Conservation (phyloP, 225 moss, liverwort and hornwort genomes). For the Polytrichum commune region DNA sequence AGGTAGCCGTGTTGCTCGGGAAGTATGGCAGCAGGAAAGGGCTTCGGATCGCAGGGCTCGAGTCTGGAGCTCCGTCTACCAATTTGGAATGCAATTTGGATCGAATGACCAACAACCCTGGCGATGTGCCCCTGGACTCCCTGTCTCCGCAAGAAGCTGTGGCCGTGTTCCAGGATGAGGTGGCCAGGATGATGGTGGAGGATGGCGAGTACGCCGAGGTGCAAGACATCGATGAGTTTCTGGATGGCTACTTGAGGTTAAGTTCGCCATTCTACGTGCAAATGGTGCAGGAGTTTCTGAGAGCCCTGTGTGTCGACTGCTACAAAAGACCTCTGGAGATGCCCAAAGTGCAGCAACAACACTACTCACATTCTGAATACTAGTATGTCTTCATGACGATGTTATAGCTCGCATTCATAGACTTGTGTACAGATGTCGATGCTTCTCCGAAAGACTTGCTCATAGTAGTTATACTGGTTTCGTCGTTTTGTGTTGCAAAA, state of each 20-base stretch:
- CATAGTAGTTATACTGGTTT: no score
- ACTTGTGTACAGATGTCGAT: no score
- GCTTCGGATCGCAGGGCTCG: slow-evolving; percentile 7
- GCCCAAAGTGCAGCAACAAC: slow-evolving; percentile 7
- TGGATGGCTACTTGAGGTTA: slow-evolving; percentile 49
- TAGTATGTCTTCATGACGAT: no score
- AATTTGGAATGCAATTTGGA: not conserved
- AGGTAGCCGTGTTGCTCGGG: slow-evolving; percentile 16
- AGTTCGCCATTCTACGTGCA: slow-evolving; percentile 46
- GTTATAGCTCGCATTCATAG: no score
- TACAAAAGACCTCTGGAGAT: slow-evolving; percentile 45
- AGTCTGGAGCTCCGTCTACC: not conserved
- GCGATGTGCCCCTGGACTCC: slow-evolving; percentile 30
- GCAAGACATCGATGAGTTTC: slow-evolving; percentile 39
- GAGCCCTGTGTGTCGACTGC: slow-evolving; percentile 48
- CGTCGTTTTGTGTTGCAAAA: no score
- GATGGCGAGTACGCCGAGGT: slow-evolving; percentile 38
- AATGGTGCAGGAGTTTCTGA: slow-evolving; percentile 64
- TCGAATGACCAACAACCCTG: not conserved
- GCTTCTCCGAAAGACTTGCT: no score
- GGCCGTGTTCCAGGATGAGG: slow-evolving; percentile 57
- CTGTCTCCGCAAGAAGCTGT: slow-evolving; percentile 43
- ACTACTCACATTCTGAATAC: no score
- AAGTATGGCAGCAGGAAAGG: slow-evolving; percentile 31
- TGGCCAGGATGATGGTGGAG: slow-evolving; percentile 50